Conservation (phyloP, 345 rosid species). For the Salix purpurea region DNA sequence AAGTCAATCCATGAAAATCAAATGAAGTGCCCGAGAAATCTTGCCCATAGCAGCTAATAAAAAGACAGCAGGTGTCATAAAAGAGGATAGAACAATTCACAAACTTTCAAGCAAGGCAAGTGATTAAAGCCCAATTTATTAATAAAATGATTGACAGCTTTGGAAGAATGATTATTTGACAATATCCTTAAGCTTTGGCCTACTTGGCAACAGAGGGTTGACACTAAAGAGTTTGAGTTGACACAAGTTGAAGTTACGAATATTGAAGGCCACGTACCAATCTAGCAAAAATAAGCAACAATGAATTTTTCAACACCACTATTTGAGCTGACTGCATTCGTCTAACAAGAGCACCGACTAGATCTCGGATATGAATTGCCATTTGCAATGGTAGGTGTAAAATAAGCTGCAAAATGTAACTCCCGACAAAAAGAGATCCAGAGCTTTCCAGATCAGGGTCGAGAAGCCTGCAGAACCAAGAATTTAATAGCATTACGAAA, state of each 20-base stretch:
- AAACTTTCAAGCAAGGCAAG: background rate
- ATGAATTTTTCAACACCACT: slow-evolving; percentile 66
- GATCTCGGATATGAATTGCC: slow-evolving; percentile 68
- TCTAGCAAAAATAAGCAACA: slow-evolving; percentile 85
- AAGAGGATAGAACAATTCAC: background rate
- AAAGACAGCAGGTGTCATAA: background rate
- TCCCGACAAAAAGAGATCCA: slow-evolving; percentile 90
- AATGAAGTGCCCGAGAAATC: background rate
- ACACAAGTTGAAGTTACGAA: background rate
- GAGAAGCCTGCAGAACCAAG: slow-evolving; percentile 61
- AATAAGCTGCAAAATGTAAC: slow-evolving; percentile 81
- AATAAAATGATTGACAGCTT: background rate
- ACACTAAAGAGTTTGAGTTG: background rate
- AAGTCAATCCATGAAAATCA: background rate
- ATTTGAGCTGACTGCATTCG: slow-evolving; percentile 84
- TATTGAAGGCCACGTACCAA: slow-evolving; percentile 46
- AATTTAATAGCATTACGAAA: slow-evolving; percentile 17
- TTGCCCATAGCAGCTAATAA: background rate
- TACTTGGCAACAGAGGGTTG: background rate
- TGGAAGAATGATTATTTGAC: background rate
- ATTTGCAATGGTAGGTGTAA: slow-evolving; percentile 86
- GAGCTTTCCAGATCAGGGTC: slow-evolving; percentile 85
- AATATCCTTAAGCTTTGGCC: background rate
- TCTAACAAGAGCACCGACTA: slow-evolving; percentile 79
- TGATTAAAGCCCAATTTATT: background rate